These are phyloP conservation scores for Priceomyces carsonii DNA, from an alignment of 805 yeast genomes.

Conservation along the genomic window DNA sequence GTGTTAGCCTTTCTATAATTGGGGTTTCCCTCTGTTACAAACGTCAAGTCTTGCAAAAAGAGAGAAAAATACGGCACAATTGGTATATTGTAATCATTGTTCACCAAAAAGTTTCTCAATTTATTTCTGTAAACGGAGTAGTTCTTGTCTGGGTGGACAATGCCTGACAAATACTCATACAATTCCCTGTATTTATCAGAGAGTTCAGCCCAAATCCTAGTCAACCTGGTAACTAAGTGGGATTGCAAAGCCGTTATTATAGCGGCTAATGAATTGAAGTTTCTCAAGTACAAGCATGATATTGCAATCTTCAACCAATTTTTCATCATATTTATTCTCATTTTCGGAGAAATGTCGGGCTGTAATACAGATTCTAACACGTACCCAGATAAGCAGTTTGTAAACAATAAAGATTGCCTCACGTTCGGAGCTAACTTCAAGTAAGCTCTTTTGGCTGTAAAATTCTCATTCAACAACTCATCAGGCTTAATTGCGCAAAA, in stretches of 20 bases:
- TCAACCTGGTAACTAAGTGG: constrained; percentile 63
- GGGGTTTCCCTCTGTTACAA: constrained; percentile 80
- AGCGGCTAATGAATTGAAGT: constrained; percentile 78
- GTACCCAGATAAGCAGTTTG: constrained; percentile 70
- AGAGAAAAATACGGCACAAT: constrained; percentile 76
- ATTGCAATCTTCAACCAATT: constrained; percentile 75
- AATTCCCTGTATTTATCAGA: constrained; percentile 61
- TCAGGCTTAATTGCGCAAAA: constrained; percentile 63
- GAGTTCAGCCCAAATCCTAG: constrained; percentile 58
- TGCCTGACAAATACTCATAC: constrained; percentile 62
- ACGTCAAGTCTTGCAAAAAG: constrained; percentile 76
- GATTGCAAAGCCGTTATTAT: constrained; percentile 77
- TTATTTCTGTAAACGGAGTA: constrained; percentile 68
- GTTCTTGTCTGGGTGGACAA: constrained; percentile 75
- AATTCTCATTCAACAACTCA: constrained; percentile 67
- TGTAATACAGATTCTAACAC: constrained; percentile 69
- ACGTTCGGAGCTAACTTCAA: constrained; percentile 64
- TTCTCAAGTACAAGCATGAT: constrained; percentile 70
- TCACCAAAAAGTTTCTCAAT: constrained; percentile 52
- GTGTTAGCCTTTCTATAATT: constrained; percentile 62
- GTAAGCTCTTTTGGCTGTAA: constrained; percentile 58
- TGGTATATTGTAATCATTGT: constrained; percentile 55
- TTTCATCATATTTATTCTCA: constrained; percentile 55
- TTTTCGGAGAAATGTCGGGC: constrained; percentile 48
- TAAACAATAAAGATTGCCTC: constrained; percentile 60